Evolutionary conservation across 2,329 filamentous ascomycete genomes (phyloP).

Genomic region (Paramyrothecium sp.): DNA sequence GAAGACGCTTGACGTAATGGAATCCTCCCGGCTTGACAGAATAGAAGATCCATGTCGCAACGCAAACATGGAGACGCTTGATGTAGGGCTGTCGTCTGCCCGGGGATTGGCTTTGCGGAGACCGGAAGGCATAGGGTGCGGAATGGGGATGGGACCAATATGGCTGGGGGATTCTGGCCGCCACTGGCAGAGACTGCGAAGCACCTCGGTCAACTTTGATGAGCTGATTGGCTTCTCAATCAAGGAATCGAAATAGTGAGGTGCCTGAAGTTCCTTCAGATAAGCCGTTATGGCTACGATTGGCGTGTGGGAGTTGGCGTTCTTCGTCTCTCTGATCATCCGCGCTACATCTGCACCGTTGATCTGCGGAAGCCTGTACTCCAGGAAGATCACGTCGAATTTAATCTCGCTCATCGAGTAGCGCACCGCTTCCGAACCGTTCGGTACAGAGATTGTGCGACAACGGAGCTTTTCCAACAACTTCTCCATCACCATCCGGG

Average conservation of each 20-base stretch:
- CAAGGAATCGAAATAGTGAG: slow-evolving; percentile 92
- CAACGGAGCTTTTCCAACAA: slow-evolving; percentile 92
- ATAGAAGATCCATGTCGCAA: slow-evolving; percentile 73
- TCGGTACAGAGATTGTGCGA: slow-evolving; percentile 86
- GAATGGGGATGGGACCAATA: slow-evolving; percentile 42
- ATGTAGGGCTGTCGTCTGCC: slow-evolving; percentile 80
- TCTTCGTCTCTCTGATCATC: slow-evolving; percentile 97
- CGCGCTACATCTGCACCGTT: slow-evolving; percentile 93
- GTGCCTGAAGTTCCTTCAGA: slow-evolving; percentile 92
- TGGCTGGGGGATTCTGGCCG: slow-evolving; percentile 65
- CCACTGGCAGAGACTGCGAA: slow-evolving; percentile 90
- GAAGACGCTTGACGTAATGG: slow-evolving; percentile 83
- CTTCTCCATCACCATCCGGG: slow-evolving; percentile 98
- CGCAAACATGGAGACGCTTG: slow-evolving; percentile 70
- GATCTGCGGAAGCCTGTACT: slow-evolving; percentile 92
- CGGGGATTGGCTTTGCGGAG: slow-evolving; percentile 63
- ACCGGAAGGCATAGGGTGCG: slow-evolving; percentile 61
- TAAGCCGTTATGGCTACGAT: slow-evolving; percentile 97
- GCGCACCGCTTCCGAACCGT: slow-evolving; percentile 86
- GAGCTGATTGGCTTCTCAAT: slow-evolving; percentile 97
- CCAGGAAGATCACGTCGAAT: slow-evolving; percentile 98
- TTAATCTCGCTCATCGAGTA: slow-evolving; percentile 97
- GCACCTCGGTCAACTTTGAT: slow-evolving; percentile 83
- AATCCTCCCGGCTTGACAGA: slow-evolving; percentile 81
- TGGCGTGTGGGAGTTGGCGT: slow-evolving; percentile 89